These are phyloP conservation scores for Trichoderma koningii DNA, from an alignment of 2,329 filamentous ascomycete species.

Conservation along the genomic window DNA sequence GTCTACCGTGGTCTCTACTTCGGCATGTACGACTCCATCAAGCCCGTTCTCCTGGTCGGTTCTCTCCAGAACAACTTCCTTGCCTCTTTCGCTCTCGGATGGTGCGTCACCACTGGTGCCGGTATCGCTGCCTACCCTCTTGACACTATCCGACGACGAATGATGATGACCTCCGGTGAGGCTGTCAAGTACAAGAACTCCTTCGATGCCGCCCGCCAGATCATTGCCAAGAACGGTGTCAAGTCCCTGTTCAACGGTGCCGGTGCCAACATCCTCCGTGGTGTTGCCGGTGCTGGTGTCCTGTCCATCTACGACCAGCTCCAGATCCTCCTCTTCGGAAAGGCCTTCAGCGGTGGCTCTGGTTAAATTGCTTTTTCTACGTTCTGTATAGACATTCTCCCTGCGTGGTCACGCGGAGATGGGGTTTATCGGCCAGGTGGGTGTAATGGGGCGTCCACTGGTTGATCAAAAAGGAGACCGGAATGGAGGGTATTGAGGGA, in stretches of 20 bases:
- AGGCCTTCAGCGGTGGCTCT: conserved; percentile 84
- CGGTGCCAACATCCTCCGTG: conserved; percentile 99
- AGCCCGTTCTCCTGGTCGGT: conserved; percentile 95
- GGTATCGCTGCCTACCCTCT: conserved; percentile 99
- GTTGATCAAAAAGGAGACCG: conserved; percentile 50
- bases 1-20: conserved; percentile 99
- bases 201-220: conserved; percentile 92
- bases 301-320: conserved; percentile 99
- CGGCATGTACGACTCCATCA: conserved; percentile 99
- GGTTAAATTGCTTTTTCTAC: conserved; percentile 47
- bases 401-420: conserved; percentile 36
- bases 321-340: conserved; percentile 99
- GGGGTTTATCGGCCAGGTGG: conserved; percentile 38
- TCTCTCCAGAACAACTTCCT: conserved; percentile 97
- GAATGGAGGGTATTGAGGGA: conserved; percentile 51
- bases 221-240: conserved; percentile 95
- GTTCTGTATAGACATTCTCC: conserved; percentile 47
- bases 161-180: conserved; percentile 99
- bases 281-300: conserved; percentile 99
- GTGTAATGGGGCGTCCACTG: conserved; percentile 43
- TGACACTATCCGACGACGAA: conserved; percentile 99
- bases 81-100: conserved; percentile 97
- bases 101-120: conserved; percentile 99
- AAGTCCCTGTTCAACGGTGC: conserved; percentile 99
- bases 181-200: conserved; percentile 99